Base-by-base conservation (phyloP, 148 eudicot genomes). In the Rhododendron henanense region DNA sequence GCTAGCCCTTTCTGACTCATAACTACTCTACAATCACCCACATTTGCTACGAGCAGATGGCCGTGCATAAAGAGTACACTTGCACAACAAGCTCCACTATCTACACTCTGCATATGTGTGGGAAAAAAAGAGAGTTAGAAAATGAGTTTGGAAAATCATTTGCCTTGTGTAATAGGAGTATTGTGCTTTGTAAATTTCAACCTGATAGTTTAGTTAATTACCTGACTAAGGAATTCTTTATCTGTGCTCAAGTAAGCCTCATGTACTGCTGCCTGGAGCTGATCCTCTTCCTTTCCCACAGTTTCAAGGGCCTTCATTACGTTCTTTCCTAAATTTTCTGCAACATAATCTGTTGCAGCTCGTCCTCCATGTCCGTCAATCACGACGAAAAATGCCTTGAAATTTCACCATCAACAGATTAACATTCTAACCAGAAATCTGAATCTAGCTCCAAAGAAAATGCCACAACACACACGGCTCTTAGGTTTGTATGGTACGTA, bases 291-390 rank as follows among this genome's bases (percentile, higher is more conserved):
- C 7, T 25, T 81, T 71, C 67, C 50, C 11, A 50, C 33, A 15
- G 50, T 6, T 28, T 59, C 84, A 50, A 89, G 61, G 81, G 82
- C 80, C 50, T 85, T 86, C 67, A 92, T 35, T 23, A 93, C 90
- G 84, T 92, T 90, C 85, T 86, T 91, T 50, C 90, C 92, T 9
- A 94, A 85, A 87, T 92, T 89, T 51, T 89, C 87, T 3, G 93
- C 92, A 11, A 89, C 93, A 71, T 87, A 93, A 35, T 94, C 93
- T 6, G 95, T 91, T 11, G 95, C 97, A 35, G 89, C 93, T 61
- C 87, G 85, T 48, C 97, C 95, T 28, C 97, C 97, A 86, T 94
- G 97, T 57, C 97, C 97, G 87, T 92, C 95, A 65, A 91, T 88
- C 35, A 94, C 95, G 19, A 85, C 88, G 41, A 94, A 94, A 84